Base-by-base conservation (phyloP, 106 monocot genomes). In the Dendrobium officinale region DNA sequence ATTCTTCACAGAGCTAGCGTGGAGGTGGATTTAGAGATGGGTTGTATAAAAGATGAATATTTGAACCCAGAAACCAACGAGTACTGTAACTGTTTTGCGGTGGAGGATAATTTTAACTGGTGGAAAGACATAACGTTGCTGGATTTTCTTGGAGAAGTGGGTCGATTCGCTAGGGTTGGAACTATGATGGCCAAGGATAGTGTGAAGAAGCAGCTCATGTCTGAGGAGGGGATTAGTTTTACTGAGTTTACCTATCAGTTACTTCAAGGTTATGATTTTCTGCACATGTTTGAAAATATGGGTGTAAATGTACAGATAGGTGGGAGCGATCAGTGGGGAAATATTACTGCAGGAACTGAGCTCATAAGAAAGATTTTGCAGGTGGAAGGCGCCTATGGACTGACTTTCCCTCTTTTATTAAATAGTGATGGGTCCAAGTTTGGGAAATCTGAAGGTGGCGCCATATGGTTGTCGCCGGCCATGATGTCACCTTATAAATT, bases 161-260 rank as follows among this genome's bases (percentile, higher is more conserved):
- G 92, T 19, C 80, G 88, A 49, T 98, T 81, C 44, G 98, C 98
- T 3, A 86, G 98, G 67, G 94, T 98, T 1, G 98, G 98, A 9
- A 68, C 85, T 4, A 98, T 95, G 98, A 91, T 98, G 80, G 90
- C 90, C 2, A 98, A 98, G 83, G 97, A 98, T 77, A 95, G 92
- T 49, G 92, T 98, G 18, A 98, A 92, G 92, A 98, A 90, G 80
- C 73, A 92, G 31, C 67, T 98, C 58, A 58, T 24, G 45, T 98
- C 98, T 1, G 98, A 98, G 76, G 94, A 98, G 22, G 97, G 97
- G 9, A 89, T 92, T 88, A 94, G 97, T 59, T 98, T 90, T 58
- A 92, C 97, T 19, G 97, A 98, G 66, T 98, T 98, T 87, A 98
- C 92, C 19, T 98, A 98, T 74, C 97, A 98, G 83, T 86, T 98